Conservation (phyloP, 1,284 basidiomycete species). For the Ganoderma lingzhi region DNA sequence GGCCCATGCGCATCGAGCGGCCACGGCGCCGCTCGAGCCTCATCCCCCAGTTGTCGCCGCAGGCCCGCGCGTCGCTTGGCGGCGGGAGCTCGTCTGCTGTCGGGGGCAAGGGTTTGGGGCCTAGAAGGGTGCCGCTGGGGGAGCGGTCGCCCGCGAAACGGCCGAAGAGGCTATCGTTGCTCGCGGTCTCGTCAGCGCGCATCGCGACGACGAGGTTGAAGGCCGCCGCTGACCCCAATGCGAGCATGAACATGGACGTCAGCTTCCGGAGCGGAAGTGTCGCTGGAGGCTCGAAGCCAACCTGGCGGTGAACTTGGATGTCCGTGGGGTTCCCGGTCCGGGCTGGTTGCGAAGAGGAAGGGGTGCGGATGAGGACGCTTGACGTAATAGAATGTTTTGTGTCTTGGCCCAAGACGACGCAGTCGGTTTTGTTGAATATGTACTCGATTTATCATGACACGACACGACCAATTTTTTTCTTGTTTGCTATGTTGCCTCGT, state of each 20-base stretch:
- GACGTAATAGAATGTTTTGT: slow-evolving; percentile 9
- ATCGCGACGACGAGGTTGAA: slow-evolving; percentile 34
- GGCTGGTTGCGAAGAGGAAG: background rate
- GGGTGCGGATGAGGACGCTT: background rate
- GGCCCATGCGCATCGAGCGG: slow-evolving; percentile 75
- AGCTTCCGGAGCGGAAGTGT: slow-evolving; percentile 48
- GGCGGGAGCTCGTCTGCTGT: slow-evolving; percentile 30
- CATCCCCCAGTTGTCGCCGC: slow-evolving; percentile 70
- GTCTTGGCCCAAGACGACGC: slow-evolving; percentile 21
- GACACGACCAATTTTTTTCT: slow-evolving; percentile 29
- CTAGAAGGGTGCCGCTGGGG: slow-evolving; percentile 39
- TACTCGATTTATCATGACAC: slow-evolving; percentile 34
- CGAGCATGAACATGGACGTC: slow-evolving; percentile 59
- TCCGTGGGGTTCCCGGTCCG: background rate
- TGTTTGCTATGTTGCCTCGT: slow-evolving; percentile 26
- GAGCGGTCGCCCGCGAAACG: slow-evolving; percentile 66
- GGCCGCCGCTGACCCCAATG: slow-evolving; percentile 51
- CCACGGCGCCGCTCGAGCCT: slow-evolving; percentile 76
- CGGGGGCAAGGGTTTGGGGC: slow-evolving; percentile 36
- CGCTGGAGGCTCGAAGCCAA: slow-evolving; percentile 30
- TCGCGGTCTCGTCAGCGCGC: slow-evolving; percentile 44
- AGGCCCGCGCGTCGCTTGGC: slow-evolving; percentile 36
- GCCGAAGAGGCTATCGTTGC: slow-evolving; percentile 66
- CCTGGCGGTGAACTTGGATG: slow-evolving; percentile 26
- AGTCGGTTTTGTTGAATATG: slow-evolving; percentile 15